Evolutionary conservation across 805 yeast species (phyloP).

Genomic region (Candida dajiaensis): DNA sequence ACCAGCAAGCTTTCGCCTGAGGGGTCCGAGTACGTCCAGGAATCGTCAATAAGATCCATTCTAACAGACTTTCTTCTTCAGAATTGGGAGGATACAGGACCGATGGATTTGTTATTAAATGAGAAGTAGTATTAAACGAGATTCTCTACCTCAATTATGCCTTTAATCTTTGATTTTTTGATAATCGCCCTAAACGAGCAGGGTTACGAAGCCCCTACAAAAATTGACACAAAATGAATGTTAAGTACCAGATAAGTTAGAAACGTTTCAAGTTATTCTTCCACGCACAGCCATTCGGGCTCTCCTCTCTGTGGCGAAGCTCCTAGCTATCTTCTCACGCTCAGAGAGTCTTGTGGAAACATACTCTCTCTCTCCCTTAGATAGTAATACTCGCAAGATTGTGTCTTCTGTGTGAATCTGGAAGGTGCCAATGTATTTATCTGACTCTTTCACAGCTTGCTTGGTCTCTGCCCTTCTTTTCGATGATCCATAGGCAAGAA

Average conservation of each 20-base stretch:
- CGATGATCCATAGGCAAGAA: conserved; percentile 66
- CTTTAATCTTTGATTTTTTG: not conserved
- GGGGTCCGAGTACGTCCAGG: conserved; percentile 7
- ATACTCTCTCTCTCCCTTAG: conserved; percentile 55
- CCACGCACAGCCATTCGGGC: conserved; percentile 21
- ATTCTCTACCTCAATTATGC: not conserved
- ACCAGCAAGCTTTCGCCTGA: conserved; percentile 2
- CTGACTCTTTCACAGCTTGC: conserved; percentile 33
- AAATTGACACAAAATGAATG: not conserved
- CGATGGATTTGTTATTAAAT: not conserved
- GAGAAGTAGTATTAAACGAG: not conserved
- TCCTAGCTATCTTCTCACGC: conserved; percentile 41
- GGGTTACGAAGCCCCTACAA: not conserved
- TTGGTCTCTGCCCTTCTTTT: conserved; percentile 44
- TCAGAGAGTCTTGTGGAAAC: conserved; percentile 56
- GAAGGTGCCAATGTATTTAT: conserved; percentile 34
- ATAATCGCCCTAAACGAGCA: not conserved
- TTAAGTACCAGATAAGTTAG: not conserved
- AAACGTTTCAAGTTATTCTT: not conserved
- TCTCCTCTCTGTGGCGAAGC: conserved; percentile 27
- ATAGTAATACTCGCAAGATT: conserved; percentile 61
- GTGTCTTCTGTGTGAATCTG: conserved; percentile 53
- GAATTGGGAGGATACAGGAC: not conserved
- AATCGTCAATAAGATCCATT: conserved; percentile 2
- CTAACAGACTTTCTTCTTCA: not conserved